Evolutionary conservation across 768 basidiomycete species (phyloP), one percentile per base, ranked within the genome.

Genomic region (Infundibulicybe gibba): DNA sequence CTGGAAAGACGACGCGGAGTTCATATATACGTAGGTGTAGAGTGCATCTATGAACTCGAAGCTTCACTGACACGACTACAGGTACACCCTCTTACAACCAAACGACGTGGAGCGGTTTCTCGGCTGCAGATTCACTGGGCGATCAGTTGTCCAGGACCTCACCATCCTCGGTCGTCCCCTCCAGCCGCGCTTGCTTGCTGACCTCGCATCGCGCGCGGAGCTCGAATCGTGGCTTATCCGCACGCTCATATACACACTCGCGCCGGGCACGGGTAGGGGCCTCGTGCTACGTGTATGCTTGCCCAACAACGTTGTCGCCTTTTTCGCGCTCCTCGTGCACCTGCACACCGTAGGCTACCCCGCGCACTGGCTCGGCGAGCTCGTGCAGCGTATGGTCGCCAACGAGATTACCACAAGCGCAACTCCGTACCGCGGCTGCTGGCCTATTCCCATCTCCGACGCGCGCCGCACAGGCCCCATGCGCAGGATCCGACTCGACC

Each of bases 301-400:
- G 38, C 64, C 65, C 12, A 67, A 66, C 56, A 69, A 61, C 43
- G 58, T 71, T 17, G 58, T 59, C 13, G 61, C 59, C 5, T 69
- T 69, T 52, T 45, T 68, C 38, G 45, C 54, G 8, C 56, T 70
- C 2, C 54, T 70, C 34, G 50, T 64, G 16, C 58, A 65, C 46
- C 60, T 69, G 16, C 56, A 60, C 42, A 51, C 54, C 34, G 61
- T 68, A 32, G 66, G 66, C 3, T 70, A 64, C 51, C 69, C 69
- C 2, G 53, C 48, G 8, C 69, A 67, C 49, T 69, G 67, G 69
- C 61, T 71, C 32, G 54, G 59, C 40, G 66, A 67, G 10, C 64
- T 59, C 53, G 40, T 63, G 15, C 53, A 60, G 44, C 52, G 49
- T 12, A 43, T 66, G 10, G 49, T 68, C 9, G 49, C 54, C 32